Evolutionary conservation across 1,284 basidiomycete genomes (phyloP), one percentile per base, ranked within the genome.

Genomic region (Puccinia polysora): DNA sequence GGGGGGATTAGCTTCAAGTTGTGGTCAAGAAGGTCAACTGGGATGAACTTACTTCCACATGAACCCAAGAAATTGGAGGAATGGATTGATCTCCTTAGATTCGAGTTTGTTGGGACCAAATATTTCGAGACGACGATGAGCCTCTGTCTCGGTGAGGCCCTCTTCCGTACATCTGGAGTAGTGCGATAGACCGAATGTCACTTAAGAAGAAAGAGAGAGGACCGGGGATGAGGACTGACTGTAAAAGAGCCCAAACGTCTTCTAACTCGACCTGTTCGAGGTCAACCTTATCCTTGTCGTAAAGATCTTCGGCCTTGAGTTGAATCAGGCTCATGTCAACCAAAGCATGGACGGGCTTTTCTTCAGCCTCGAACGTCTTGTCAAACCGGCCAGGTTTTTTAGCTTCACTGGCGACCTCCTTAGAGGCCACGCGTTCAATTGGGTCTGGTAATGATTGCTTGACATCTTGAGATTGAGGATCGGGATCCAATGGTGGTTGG

Each of bases 231-330:
- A 36, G 23, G 23, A 85, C 84, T 78, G 86, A 94, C 82, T 97
- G 93, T 69, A 97, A 87, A 75, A 97, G 88, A 75, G 88, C 91
- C 86, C 95, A 94, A 82, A 97, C 92, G 79, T 97, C 93, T 77
- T 95, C 93, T 81, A 97, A 89, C 77, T 92, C 89, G 79, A 97
- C 88, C 62, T 91, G 94, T 84, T 97, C 94, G 73, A 97, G 85
- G 82, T 97, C 94, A 82, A 97, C 94, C 84, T 97, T 97, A 83
- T 96, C 92, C 84, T 95, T 95, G 83, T 95, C 90, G 81, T 95
- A 96, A 59, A 97, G 84, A 82, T 97, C 92, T 82, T 94, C 91
- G 12, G 91, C 90, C 81, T 88, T 92, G 78, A 95, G 85, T 81
- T 91, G 89, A 76, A 94, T 92, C 62, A 78, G 79, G 75, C 77